Conservation (phyloP, 164 flowering plant genomes). For the Vitis riparia region DNA sequence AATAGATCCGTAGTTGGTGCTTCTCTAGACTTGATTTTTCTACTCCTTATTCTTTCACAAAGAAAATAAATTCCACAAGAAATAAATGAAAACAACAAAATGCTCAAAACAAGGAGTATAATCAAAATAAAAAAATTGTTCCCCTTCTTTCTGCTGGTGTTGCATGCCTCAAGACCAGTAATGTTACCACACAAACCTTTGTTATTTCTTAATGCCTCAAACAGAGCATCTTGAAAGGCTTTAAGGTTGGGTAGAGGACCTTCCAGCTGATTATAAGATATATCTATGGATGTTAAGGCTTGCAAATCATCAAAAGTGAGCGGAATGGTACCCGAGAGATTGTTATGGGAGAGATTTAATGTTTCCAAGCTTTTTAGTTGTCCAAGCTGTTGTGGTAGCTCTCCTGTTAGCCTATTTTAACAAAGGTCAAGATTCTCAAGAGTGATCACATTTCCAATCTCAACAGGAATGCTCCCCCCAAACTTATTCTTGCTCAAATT, state of each 20-base stretch:
- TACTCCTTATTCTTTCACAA: neutral
- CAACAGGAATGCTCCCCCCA: neutral
- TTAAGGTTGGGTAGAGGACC: conserved; percentile 3
- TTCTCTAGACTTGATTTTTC: neutral
- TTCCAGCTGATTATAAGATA: neutral
- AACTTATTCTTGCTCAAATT: neutral
- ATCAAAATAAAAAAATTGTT: neutral
- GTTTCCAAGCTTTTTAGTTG: neutral
- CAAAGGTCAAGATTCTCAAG: neutral
- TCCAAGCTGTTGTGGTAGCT: neutral
- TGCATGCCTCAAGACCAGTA: neutral
- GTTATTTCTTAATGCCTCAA: neutral
- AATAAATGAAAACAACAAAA: neutral
- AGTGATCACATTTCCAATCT: neutral
- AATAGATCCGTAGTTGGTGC: neutral
- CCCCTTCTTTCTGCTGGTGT: neutral
- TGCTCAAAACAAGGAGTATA: neutral
- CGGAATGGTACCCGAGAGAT: neutral
- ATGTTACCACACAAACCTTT: conserved; percentile 5
- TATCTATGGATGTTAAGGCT: neutral
- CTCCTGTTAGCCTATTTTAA: neutral
- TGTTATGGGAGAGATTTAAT: neutral
- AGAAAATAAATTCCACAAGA: neutral
- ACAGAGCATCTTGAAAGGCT: neutral
- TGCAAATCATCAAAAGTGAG: neutral